Evolutionary conservation across 176 grass and related monocot species (phyloP), one percentile per base, ranked within the genome.

Genomic region (Triticum dicoccoides): DNA sequence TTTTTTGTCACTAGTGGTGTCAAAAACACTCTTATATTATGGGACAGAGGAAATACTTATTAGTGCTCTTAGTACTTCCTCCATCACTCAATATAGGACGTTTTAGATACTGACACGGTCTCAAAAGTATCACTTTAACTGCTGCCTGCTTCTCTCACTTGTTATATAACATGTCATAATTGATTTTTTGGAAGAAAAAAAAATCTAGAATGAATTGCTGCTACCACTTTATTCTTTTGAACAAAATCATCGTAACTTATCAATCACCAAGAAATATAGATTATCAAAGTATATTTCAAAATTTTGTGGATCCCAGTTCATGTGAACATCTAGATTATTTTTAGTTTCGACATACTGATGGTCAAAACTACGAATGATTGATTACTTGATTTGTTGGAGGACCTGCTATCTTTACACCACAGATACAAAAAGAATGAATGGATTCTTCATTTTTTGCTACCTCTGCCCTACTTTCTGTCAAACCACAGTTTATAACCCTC

Each of bases 41-140:
- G 39, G 39, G 39, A 41, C 39, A 41, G 39, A 41, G 39, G 39
- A 41, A 41, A 9, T 41, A 41, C 73, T 65, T 39, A 37, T 38
- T 38, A 15, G 20, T 44, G 41, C 17, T 75, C 23, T 73, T 76
- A 64, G 56, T 73, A 62, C 51, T 80, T 61, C 51, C n/a, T 13
- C 21, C 5, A 0, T 24, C 30, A 30, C 18, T 33, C 45, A 75
- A 44, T 63, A 58, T 41, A 83, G 9, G 24, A 41, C 5, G 6
- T 73, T 71, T 83, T 62, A 58, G 37, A 73, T 21, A 83, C 30
- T 75, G 18, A 64, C 4, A 23, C 21, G 11, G 17, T 49, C 65
- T 33, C 24, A 58, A 84, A 84, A 76, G 37, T 76, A 76, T 21
- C n/a, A 75, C 27, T 63, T 44, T 84, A 74, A 47, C 41, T 21